These are phyloP conservation scores for Hygrocybe punicea DNA, from an alignment of 768 basidiomycete genomes.

Conservation along the genomic window DNA sequence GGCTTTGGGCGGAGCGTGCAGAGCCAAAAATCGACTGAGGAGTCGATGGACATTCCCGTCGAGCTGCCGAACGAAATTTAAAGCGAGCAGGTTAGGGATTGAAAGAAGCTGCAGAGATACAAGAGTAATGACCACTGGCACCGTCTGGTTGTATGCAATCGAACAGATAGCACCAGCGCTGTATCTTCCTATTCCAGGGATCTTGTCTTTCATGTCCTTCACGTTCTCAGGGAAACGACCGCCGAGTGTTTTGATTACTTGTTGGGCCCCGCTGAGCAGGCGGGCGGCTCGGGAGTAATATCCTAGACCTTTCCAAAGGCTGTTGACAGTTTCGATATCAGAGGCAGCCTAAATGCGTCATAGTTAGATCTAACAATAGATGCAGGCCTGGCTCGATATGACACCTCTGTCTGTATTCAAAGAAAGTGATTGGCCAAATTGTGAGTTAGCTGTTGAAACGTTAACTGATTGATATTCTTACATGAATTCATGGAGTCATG, in stretches of 20 bases:
- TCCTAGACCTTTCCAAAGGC: slow-evolving; percentile 87
- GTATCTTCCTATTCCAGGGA: slow-evolving; percentile 87
- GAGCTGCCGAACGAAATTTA: slow-evolving; percentile 45
- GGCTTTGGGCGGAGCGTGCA: slow-evolving; percentile 78
- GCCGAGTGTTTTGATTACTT: slow-evolving; percentile 58
- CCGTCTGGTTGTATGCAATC: slow-evolving; percentile 82
- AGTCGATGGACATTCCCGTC: slow-evolving; percentile 89
- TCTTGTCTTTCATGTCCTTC: slow-evolving; percentile 72
- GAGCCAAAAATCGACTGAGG: slow-evolving; percentile 76
- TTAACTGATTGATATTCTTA: too few relatives aligned
- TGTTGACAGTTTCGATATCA: slow-evolving; percentile 80
- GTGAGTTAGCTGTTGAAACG: too few relatives aligned
- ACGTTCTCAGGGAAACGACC: slow-evolving; percentile 80
- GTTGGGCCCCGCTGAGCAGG: slow-evolving; percentile 79
- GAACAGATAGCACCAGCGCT: slow-evolving; percentile 83
- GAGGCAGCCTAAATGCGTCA: slow-evolving; percentile 50
- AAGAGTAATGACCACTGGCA: slow-evolving; percentile 67
- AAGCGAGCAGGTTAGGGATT: slow-evolving; percentile 3
- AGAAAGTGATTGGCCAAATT: too few relatives aligned
- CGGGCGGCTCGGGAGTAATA: slow-evolving; percentile 87
- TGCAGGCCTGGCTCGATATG: not conserved
- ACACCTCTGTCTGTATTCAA: too few relatives aligned
- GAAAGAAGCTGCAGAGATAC: not conserved
- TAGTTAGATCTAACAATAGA: slow-evolving; percentile 8
- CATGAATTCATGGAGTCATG: too few relatives aligned